These are phyloP conservation scores for Coemansia sp. DNA, from an alignment of 192 early-diverging fungal species.

Conservation along the genomic window DNA sequence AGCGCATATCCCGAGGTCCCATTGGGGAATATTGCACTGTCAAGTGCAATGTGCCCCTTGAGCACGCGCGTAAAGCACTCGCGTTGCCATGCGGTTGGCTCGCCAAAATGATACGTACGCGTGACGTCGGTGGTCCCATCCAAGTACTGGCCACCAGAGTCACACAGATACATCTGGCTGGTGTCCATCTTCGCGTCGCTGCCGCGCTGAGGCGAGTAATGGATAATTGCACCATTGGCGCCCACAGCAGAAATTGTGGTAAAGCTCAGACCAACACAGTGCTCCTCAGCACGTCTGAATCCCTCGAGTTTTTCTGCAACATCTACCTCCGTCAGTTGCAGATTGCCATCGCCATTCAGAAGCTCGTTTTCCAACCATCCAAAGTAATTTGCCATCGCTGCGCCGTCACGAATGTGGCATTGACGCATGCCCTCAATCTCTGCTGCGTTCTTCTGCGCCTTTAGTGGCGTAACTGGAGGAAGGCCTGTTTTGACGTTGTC, in stretches of 20 bases:
- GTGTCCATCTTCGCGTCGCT: conserved; percentile 72
- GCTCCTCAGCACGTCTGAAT: conserved; percentile 70
- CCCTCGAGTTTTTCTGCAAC: conserved; percentile 82
- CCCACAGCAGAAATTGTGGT: conserved; percentile 95
- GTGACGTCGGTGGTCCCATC: conserved; percentile 99
- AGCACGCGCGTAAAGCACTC: conserved; percentile 96
- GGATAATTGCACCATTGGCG: conserved; percentile 96
- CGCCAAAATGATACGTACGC: conserved; percentile 87
- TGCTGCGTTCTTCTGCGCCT: conserved; percentile 89
- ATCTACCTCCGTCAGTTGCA: conserved; percentile 74
- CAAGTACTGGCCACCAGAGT: conserved; percentile 94
- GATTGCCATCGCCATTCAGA: conserved; percentile 57
- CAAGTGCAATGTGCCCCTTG: conserved; percentile 95
- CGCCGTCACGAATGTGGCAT: conserved; percentile 87
- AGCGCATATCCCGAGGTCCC: conserved; percentile 87
- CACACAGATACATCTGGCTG: conserved; percentile 85
- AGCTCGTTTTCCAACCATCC: conserved; percentile 95
- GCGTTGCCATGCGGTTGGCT: conserved; percentile 80
- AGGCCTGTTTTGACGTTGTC: conserved; percentile 55
- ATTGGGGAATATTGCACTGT: conserved; percentile 82
- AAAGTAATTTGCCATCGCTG: conserved; percentile 83
- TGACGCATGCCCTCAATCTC: conserved; percentile 92
- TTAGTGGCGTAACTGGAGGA: conserved; percentile 76
- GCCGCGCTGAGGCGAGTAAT: conserved; percentile 89
- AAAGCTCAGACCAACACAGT: conserved; percentile 93